These are phyloP conservation scores for Colletotrichum scovillei DNA, from an alignment of 2,329 filamentous ascomycete species.

Conservation along the genomic window DNA sequence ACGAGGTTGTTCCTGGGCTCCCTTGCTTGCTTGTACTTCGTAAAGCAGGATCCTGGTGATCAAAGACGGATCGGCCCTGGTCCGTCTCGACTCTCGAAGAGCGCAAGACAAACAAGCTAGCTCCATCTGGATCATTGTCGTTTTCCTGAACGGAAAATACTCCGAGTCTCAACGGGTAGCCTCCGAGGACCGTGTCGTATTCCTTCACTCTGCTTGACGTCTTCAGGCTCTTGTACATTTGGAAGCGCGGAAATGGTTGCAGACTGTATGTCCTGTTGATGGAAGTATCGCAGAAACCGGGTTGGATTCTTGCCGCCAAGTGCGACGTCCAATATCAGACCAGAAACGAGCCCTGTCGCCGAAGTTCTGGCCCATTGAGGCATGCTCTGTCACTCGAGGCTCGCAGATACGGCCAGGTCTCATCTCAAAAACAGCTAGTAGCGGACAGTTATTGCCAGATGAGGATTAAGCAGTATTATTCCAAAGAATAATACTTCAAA, in stretches of 20 bases:
- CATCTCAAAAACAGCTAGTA: background rate
- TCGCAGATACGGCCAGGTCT: background rate
- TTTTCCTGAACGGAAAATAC: conserved; percentile 9
- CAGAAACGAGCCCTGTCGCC: background rate
- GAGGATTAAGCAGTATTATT: background rate
- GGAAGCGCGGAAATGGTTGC: background rate
- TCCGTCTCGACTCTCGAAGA: background rate
- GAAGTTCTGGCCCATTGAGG: background rate
- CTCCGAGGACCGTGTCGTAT: background rate
- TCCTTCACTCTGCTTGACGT: background rate
- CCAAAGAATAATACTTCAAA: background rate
- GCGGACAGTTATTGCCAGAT: background rate
- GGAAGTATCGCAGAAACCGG: background rate
- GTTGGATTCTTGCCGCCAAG: background rate
- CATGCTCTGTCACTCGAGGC: background rate
- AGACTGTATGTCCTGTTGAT: background rate
- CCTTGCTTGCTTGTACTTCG: background rate
- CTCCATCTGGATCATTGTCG: background rate
- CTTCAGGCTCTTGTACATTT: background rate
- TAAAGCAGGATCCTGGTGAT: conserved; percentile 3
- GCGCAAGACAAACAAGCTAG: background rate
- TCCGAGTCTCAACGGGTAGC: conserved; percentile 10
- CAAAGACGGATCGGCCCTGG: conserved; percentile 23
- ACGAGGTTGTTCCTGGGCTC: conserved; percentile 6
- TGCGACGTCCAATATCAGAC: background rate